Evolutionary conservation across 805 yeast species (phyloP), one percentile per base, ranked within the genome.

Genomic region (Sugiyamaella floridensis): DNA sequence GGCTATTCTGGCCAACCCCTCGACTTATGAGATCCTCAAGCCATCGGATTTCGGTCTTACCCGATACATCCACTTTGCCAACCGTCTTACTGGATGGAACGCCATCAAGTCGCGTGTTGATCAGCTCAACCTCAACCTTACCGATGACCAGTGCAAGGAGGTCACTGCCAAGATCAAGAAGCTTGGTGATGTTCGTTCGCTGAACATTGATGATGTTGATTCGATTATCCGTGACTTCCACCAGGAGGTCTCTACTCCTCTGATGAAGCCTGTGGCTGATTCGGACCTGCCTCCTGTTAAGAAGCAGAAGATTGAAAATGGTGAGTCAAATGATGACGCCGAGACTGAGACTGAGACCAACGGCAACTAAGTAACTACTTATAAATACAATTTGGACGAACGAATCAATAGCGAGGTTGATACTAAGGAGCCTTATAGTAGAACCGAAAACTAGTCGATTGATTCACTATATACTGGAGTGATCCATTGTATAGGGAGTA

Each of bases 81-180:
- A 92, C 80, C 84, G 98, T 68, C 79, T 92, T 67, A 92, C 99
- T 12, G 99, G 99, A 57, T 92, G 99, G 99, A 93, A 92, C 72
- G 98, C 98, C 52, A 92, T 92, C 80, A 92, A 92, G 77, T 82
- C 95, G 43, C 86, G 99, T 74, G 99, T 93, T 57, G 99, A 92
- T 70, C 99, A 92, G 74, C 81, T 92, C 74, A 90, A 93, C 73
- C 78, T 92, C 72, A 76, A 83, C 63, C 78, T 92, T 67, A 82
- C 93, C 48, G 99, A 92, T 68, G 92, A 83, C 61, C 97, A 92
- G 78, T 77, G 87, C 73, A 93, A 93, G 79, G 97, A 88, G 69
- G 96, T 93, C 58, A 92, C 99, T 37, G 77, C 79, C 63, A 90
- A 90, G 77, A 90, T 92, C 72, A 92, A 92, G 78, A 79, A 83